phyloP scores from a whole-genome alignment of 371 early-diverging fungal genomes.

The Mucor mucedo region DNA sequence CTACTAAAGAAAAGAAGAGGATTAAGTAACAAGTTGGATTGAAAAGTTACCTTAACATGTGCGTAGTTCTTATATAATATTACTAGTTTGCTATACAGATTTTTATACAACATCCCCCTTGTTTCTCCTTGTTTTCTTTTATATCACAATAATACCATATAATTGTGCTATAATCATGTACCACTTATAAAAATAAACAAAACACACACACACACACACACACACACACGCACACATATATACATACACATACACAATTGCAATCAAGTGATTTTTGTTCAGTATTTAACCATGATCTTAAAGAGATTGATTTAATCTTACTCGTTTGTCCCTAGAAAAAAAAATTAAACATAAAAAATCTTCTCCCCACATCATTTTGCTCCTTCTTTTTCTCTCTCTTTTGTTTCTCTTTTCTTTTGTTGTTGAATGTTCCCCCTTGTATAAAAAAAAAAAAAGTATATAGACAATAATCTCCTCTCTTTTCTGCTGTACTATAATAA shows the following conservation, averaged over 20 bases:
- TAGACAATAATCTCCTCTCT: background rate
- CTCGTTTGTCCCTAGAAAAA: background rate
- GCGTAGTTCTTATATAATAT: conserved; percentile 2
- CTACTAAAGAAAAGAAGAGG: background rate
- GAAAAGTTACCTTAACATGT: conserved; percentile 26
- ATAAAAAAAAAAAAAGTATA: background rate
- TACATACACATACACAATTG: background rate
- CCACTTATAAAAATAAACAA: no score
- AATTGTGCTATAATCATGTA: no score
- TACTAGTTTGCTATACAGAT: no score
- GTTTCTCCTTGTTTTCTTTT: background rate
- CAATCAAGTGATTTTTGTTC: background rate
- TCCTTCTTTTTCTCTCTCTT: conserved; percentile 3
- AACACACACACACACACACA: no score
- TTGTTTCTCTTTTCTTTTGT: conserved; percentile 1
- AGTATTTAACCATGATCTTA: background rate
- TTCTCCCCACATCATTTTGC: conserved; percentile 10
- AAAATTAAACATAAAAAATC: background rate
- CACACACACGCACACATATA: background rate
- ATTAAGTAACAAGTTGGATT: conserved; percentile 21
- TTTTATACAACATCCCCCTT: no score
- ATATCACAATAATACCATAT: background rate
- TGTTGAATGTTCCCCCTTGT: background rate
- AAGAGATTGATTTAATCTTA: background rate
- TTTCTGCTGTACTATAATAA: background rate